Evolutionary conservation across 169 alveolate species (phyloP), one percentile per base, ranked within the genome.

Genomic region (Eimeria zaria): DNA sequence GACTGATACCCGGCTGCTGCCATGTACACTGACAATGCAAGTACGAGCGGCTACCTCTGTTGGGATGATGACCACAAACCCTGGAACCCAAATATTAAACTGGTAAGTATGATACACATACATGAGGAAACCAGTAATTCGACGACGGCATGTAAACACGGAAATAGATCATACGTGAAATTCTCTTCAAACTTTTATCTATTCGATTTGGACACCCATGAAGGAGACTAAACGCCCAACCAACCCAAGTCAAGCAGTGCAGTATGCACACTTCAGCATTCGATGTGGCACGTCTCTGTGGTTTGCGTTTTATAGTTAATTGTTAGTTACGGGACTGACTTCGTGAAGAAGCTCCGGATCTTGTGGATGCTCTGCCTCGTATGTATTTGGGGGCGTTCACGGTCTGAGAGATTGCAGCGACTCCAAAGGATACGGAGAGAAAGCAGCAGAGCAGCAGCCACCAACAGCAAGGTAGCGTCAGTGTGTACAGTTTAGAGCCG

Each of bases 401-500:
- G 62, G 62, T 55, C 62, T 36, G 58, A 18, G 92, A 55, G 67
- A 85, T 46, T 36, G 92, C 92, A 41, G 92, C 92, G 78, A 60
- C 30, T 6, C 80, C 92, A 48, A 85, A 85, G 92, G 64, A 11
- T 4, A 85, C 92, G 46, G 92, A 85, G 27, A 85, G 80, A 33
- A 55, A 60, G 78, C 92, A 85, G 80, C 92, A 85, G 78, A 85
- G 80, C 62, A 85, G 41, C 92, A 85, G 51, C 92, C 92, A 85
- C 92, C 92, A 85, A 48, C 92, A 85, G 78, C 92, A 85, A 33
- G 92, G 92, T 46, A 85, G 39, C 41, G 92, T 85, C 60, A 85
- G 36, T 30, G 80, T 85, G 62, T 85, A 85, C 48, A 85, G 92
- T 36, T 60, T 58, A 36, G 67, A 46, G n/a, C 92, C 92, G 78